Conservation (phyloP, 129 eudicot genomes). For the Calendula officinalis region DNA sequence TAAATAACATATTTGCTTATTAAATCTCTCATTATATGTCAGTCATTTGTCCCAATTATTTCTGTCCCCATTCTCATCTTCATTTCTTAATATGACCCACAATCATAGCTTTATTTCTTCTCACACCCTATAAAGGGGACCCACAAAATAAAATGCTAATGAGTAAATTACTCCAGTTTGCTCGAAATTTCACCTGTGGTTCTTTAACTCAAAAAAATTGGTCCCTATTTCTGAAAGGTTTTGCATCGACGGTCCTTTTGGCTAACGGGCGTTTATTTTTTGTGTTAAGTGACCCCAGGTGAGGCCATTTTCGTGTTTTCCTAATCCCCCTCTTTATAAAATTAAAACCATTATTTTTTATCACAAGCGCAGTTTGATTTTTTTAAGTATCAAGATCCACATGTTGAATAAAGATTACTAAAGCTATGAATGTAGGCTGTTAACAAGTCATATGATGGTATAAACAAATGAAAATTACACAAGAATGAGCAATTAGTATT, state of each 20-base stretch:
- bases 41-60: background rate
- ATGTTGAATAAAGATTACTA: background rate
- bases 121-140: background rate
- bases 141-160: slow-evolving; percentile 7
- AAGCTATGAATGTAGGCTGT: slow-evolving; percentile 5
- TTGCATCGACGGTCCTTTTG: too few relatives aligned
- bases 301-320: too few relatives aligned
- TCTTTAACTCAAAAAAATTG: too few relatives aligned
- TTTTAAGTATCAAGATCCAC: background rate
- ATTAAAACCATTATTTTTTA: too few relatives aligned
- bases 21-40: background rate
- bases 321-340: too few relatives aligned
- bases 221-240: too few relatives aligned
- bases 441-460: background rate
- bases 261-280: too few relatives aligned
- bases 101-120: slow-evolving; percentile 7
- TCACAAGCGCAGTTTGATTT: background rate
- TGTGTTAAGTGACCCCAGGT: too few relatives aligned
- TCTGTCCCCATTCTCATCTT: slow-evolving; percentile 1
- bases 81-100: slow-evolving; percentile 10
- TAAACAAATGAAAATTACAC: background rate
- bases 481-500: background rate
- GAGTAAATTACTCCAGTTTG: too few relatives aligned
- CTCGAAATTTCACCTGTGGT: too few relatives aligned
- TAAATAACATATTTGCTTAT: background rate